phyloP scores from a whole-genome alignment of 2,329 filamentous ascomycete species.

The Ceratocystiopsis sp. region DNA sequence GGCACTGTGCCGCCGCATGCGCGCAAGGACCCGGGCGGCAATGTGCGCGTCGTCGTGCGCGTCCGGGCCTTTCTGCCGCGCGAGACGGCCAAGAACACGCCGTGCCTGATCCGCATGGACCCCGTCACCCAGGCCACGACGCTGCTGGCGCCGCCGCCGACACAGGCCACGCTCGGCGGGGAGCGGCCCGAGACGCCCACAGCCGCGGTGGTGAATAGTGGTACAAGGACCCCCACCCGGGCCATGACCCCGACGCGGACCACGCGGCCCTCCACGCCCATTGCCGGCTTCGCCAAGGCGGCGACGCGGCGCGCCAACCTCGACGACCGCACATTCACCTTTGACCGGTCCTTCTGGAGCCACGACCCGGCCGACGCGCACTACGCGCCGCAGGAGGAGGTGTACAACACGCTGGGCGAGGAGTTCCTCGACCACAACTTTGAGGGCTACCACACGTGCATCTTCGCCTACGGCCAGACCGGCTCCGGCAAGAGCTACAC shows the following conservation, averaged over 20 bases:
- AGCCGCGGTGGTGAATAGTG: too few species aligned
- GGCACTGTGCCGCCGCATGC: slow-evolving; percentile 40
- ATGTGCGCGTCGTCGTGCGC: slow-evolving; percentile 68
- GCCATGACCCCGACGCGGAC: background rate
- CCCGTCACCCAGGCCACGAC: slow-evolving; percentile 72
- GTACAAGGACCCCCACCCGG: too few species aligned
- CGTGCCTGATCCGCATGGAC: slow-evolving; percentile 86
- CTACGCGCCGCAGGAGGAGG: slow-evolving; percentile 78
- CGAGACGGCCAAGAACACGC: slow-evolving; percentile 69
- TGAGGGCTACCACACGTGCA: slow-evolving; percentile 97
- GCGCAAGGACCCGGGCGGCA: slow-evolving; percentile 48
- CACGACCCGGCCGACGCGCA: slow-evolving; percentile 67
- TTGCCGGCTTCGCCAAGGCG: slow-evolving; percentile 14
- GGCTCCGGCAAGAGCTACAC: slow-evolving; percentile 80
- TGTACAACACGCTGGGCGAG: slow-evolving; percentile 75
- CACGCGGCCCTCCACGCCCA: background rate
- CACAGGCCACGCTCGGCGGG: slow-evolving; percentile 54
- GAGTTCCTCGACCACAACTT: slow-evolving; percentile 96
- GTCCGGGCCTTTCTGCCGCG: slow-evolving; percentile 63
- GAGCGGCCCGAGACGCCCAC: slow-evolving; percentile 53
- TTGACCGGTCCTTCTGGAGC: slow-evolving; percentile 96
- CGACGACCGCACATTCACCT: slow-evolving; percentile 50
- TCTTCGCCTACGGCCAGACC: slow-evolving; percentile 96
- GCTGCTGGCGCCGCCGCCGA: slow-evolving; percentile 44
- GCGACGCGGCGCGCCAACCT: slow-evolving; percentile 7